These are phyloP conservation scores for Neonectria magnoliae DNA, from an alignment of 2,329 filamentous ascomycete species.

Conservation along the genomic window DNA sequence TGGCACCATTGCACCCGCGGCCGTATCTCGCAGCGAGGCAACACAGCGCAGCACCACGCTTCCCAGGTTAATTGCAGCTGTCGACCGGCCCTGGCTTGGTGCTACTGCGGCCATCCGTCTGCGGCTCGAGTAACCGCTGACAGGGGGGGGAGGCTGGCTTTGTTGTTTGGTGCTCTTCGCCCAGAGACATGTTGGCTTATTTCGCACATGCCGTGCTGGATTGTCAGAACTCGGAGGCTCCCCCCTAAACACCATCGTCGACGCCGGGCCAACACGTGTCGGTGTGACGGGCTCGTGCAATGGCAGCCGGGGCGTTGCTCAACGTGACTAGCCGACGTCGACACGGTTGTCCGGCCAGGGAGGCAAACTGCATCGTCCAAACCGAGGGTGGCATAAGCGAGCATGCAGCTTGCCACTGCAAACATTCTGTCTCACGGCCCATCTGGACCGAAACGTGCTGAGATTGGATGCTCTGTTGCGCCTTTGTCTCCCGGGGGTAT, in stretches of 20 bases:
- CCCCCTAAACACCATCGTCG: conserved; percentile 21
- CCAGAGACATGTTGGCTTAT: neutral
- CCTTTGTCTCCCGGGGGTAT: neutral
- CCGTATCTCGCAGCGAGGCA: conserved; percentile 37
- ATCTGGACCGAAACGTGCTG: neutral
- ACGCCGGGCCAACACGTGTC: conserved; percentile 31
- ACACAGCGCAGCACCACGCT: conserved; percentile 18
- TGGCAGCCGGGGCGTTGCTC: conserved; percentile 30
- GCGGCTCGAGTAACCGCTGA: neutral
- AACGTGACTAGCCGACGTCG: conserved; percentile 32
- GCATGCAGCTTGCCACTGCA: conserved; percentile 23
- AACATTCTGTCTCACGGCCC: conserved; percentile 8
- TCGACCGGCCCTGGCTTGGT: neutral
- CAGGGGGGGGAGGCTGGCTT: neutral
- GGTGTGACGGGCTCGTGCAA: conserved; percentile 20
- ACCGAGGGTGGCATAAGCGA: conserved; percentile 39
- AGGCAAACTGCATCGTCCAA: conserved; percentile 26
- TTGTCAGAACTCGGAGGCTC: conserved; percentile 11
- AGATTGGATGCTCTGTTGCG: neutral
- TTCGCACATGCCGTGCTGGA: neutral
- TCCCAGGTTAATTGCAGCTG: conserved; percentile 17
- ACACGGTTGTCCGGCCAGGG: conserved; percentile 21
- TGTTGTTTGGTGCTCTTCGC: neutral
- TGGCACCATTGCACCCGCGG: conserved; percentile 36
- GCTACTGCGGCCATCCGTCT: neutral